These are phyloP conservation scores for Vigna reflexopilosa DNA, from an alignment of 306 rosid genomes.

Conservation along the genomic window DNA sequence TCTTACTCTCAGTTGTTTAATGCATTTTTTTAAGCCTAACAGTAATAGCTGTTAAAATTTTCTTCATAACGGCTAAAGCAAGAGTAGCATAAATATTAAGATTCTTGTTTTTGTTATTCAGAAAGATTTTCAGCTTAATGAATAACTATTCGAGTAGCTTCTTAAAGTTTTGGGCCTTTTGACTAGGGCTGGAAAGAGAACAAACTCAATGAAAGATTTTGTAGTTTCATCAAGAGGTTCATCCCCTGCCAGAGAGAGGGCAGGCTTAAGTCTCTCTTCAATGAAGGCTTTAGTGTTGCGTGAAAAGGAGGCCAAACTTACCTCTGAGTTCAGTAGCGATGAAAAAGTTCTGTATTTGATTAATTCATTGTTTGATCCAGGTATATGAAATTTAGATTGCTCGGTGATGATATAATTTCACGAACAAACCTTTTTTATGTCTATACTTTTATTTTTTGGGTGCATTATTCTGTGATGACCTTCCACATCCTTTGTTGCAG, in stretches of 20 bases:
- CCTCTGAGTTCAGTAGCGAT: conserved; percentile 62
- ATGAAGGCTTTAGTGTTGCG: conserved; percentile 84
- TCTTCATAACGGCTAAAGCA: conserved; percentile 34
- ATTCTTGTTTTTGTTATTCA: conserved; percentile 34
- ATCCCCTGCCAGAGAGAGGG: conserved; percentile 75
- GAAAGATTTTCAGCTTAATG: conserved; percentile 25
- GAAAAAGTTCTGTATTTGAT: conserved; percentile 70
- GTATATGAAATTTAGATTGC: conserved; percentile 58
- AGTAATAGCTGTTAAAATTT: conserved; percentile 33
- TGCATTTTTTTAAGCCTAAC: neutral
- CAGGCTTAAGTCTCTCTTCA: conserved; percentile 76
- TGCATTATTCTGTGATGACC: conserved; percentile 52
- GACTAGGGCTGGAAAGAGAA: conserved; percentile 82
- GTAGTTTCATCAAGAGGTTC: conserved; percentile 66
- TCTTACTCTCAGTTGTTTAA: neutral
- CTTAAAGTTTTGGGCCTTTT: conserved; percentile 49
- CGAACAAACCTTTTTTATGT: conserved; percentile 21
- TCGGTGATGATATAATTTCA: conserved; percentile 29
- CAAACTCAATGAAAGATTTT: conserved; percentile 81
- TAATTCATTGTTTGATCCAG: conserved; percentile 74
- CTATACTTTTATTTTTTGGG: neutral
- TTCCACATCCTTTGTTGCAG: conserved; percentile 74
- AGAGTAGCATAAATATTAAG: neutral
- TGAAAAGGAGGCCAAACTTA: conserved; percentile 77
- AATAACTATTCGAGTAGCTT: conserved; percentile 25